Conservation (phyloP, 306 rosid species). For the Coriaria nepalensis region DNA sequence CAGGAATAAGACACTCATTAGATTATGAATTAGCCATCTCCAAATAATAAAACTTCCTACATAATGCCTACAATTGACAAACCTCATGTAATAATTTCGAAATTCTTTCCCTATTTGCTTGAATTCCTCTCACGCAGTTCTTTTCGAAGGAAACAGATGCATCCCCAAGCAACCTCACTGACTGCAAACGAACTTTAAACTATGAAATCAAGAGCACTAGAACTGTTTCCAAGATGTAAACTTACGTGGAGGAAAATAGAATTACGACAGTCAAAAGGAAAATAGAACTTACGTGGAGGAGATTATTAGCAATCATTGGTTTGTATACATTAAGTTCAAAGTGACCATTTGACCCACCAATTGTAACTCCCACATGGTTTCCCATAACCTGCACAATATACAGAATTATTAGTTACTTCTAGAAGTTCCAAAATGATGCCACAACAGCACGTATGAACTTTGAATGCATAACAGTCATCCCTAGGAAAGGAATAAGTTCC, state of each 20-base stretch:
- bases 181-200: constrained; percentile 32
- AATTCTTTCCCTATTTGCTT: constrained; percentile 88
- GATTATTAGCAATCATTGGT: constrained; percentile 79
- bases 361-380: constrained; percentile 84
- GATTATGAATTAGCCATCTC: constrained; percentile 8
- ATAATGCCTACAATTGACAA: constrained; percentile 17
- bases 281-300: constrained; percentile 57
- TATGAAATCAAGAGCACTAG: neutral
- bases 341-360: constrained; percentile 97
- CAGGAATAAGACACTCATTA: constrained; percentile 18
- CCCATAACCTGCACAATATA: constrained; percentile 66
- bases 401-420: neutral
- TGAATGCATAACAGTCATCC: neutral
- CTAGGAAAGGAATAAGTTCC: neutral
- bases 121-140: constrained; percentile 94
- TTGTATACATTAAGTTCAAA: constrained; percentile 96
- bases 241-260: constrained; percentile 44
- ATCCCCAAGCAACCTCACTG: constrained; percentile 87
- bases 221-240: neutral
- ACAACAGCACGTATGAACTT: neutral
- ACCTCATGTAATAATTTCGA: constrained; percentile 90
- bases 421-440: neutral
- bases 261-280: constrained; percentile 1
- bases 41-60: constrained; percentile 1
- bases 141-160: constrained; percentile 87